A percentile compares a stretch with the other conserved stretches of the same genome.
Conservation (phyloP, 306 rosid genomes). For the Cajanus cajan region DNA sequence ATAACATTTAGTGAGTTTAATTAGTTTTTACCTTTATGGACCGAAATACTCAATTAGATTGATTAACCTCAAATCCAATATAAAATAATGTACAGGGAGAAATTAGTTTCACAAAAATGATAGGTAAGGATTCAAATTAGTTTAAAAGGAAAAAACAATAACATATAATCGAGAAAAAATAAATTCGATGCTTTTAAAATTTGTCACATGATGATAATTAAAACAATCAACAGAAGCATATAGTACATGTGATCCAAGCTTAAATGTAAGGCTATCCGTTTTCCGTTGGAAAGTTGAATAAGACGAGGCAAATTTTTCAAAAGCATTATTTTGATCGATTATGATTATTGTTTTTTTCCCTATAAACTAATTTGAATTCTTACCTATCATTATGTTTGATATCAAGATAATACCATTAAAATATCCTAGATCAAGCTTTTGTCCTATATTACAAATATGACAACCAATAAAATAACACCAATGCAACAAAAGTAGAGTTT, state of each 20-base stretch:
- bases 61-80: too few relatives aligned
- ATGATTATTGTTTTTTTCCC: neutral
- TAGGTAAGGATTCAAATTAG: too few relatives aligned
- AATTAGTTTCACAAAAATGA: too few relatives aligned
- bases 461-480: neutral
- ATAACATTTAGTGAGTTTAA: too few relatives aligned
- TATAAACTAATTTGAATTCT: neutral
- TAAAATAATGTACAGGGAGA: too few relatives aligned
- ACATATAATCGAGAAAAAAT: too few relatives aligned
- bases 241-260: neutral
- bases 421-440: neutral
- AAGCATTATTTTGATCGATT: neutral
- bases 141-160: too few relatives aligned
- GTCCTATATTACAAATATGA: neutral
- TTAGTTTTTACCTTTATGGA: too few relatives aligned
- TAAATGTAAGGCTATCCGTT: neutral
- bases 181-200: too few relatives aligned
- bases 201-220: too few relatives aligned
- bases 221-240: neutral
- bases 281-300: neutral
- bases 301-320: neutral
- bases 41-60: too few relatives aligned
- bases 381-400: neutral
- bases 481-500: conserved; percentile 17
- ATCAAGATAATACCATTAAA: neutral